Conservation (phyloP, 352 stramenopile genomes). For the Bremia lactucae region DNA sequence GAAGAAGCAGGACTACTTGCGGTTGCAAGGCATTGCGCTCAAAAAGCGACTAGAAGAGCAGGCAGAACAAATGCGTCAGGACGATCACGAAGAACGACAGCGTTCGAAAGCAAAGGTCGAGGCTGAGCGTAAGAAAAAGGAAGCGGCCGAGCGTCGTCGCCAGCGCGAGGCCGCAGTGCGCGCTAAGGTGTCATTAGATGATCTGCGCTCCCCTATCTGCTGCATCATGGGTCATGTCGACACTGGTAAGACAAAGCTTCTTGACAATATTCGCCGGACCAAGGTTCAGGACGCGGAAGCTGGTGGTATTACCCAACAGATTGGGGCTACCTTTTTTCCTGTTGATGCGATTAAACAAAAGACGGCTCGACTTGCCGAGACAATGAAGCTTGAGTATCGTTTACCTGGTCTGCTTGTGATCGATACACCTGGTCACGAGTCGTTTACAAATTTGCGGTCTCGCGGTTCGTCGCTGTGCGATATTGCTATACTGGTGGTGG, state of each 20-base stretch:
- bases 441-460: slow-evolving; percentile 97
- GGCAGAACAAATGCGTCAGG: slow-evolving; percentile 50
- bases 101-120: slow-evolving; percentile 81
- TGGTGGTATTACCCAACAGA: slow-evolving; percentile 98
- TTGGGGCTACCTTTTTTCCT: slow-evolving; percentile 93
- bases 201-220: slow-evolving; percentile 97
- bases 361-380: slow-evolving; percentile 63
- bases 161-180: slow-evolving; percentile 63
- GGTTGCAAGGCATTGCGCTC: slow-evolving; percentile 88
- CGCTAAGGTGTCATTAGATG: slow-evolving; percentile 85
- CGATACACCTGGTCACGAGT: slow-evolving; percentile 99
- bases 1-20: slow-evolving; percentile 89
- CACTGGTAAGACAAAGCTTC: slow-evolving; percentile 97
- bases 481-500: slow-evolving; percentile 98
- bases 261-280: slow-evolving; percentile 99
- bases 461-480: slow-evolving; percentile 96
- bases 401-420: slow-evolving; percentile 93
- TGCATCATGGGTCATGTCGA: slow-evolving; percentile 99
- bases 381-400: slow-evolving; percentile 82
- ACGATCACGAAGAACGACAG: slow-evolving; percentile 52
- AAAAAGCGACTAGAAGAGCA: slow-evolving; percentile 89
- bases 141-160: slow-evolving; percentile 58
- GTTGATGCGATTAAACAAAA: slow-evolving; percentile 88
- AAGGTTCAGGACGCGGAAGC: slow-evolving; percentile 93
- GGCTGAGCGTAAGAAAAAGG: slow-evolving; percentile 74